Conservation (phyloP, 805 yeast genomes). For the Saturnispora sanitii region DNA sequence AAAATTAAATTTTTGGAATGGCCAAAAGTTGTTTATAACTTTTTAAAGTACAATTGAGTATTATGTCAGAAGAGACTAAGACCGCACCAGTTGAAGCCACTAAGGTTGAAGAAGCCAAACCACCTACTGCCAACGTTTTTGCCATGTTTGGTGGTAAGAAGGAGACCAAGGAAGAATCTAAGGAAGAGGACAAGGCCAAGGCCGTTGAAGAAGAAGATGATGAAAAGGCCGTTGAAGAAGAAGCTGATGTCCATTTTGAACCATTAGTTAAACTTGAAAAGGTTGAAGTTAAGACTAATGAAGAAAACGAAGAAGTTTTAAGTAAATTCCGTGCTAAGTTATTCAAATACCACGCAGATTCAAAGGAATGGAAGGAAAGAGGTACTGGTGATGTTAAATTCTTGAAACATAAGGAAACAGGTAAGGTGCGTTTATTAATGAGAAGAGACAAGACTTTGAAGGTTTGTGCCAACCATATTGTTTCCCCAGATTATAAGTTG, state of each 20-base stretch:
- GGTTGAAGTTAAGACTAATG: slow-evolving; percentile 93
- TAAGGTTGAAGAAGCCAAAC: slow-evolving; percentile 24
- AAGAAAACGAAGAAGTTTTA: slow-evolving; percentile 76
- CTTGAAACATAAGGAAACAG: slow-evolving; percentile 74
- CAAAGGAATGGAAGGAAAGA: slow-evolving; percentile 97
- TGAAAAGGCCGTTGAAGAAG: slow-evolving; percentile 44
- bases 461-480: slow-evolving; percentile 94
- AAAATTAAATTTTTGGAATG: not conserved
- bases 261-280: slow-evolving; percentile 91
- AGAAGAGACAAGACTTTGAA: slow-evolving; percentile 98
- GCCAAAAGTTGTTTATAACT: not conserved
- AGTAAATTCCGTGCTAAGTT: slow-evolving; percentile 90
- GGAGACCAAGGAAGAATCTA: slow-evolving; percentile 41
- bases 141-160: slow-evolving; percentile 93
- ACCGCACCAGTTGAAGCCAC: slow-evolving; percentile 16
- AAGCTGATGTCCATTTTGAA: slow-evolving; percentile 81
- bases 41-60: not conserved
- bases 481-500: slow-evolving; percentile 70
- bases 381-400: slow-evolving; percentile 98
- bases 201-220: slow-evolving; percentile 28
- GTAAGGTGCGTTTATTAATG: slow-evolving; percentile 87
- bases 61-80: slow-evolving; percentile 7
- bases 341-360: slow-evolving; percentile 73
- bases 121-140: slow-evolving; percentile 77
- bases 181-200: slow-evolving; percentile 28